phyloP scores from a whole-genome alignment of 352 stramenopile species.

The Globisporangium cylindrosporum region DNA sequence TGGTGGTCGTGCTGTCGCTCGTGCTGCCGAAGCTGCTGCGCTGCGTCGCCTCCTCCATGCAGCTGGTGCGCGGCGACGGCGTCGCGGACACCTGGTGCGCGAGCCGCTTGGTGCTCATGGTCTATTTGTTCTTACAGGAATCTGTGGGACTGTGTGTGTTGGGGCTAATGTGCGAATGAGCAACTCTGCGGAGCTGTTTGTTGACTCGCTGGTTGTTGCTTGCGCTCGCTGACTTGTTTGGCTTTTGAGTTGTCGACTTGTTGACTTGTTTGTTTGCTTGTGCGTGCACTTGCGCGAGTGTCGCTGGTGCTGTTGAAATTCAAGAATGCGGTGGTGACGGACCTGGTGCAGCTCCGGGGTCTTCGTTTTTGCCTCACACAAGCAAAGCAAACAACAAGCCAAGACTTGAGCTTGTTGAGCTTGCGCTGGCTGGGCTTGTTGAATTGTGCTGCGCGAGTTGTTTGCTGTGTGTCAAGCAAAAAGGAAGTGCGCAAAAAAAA shows the following conservation, averaged over 20 bases:
- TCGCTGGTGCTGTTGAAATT: constrained; percentile 9
- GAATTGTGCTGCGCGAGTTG: background rate
- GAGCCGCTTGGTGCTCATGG: constrained; percentile 18
- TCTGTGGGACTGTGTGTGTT: background rate
- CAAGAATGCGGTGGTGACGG: constrained; percentile 11
- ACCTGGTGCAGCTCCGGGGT: background rate
- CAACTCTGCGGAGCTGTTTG: background rate
- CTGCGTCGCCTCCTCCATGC: constrained; percentile 4
- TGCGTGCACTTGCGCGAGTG: background rate
- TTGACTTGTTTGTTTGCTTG: background rate
- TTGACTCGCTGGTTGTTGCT: background rate
- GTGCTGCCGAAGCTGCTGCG: constrained; percentile 10
- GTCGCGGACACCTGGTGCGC: constrained; percentile 21
- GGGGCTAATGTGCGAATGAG: background rate
- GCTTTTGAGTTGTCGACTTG: background rate
- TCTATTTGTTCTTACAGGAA: background rate
- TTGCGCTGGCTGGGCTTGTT: background rate
- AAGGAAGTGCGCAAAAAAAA: constrained; percentile 1
- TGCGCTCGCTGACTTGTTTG: background rate
- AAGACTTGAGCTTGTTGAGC: background rate
- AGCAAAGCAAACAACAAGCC: background rate
- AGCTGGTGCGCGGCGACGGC: constrained; percentile 15
- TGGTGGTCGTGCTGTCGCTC: constrained; percentile 1
- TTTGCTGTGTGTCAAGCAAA: background rate
- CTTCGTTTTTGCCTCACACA: background rate